phyloP scores from a whole-genome alignment of 441 rosid species.

The Populus hybrid region DNA sequence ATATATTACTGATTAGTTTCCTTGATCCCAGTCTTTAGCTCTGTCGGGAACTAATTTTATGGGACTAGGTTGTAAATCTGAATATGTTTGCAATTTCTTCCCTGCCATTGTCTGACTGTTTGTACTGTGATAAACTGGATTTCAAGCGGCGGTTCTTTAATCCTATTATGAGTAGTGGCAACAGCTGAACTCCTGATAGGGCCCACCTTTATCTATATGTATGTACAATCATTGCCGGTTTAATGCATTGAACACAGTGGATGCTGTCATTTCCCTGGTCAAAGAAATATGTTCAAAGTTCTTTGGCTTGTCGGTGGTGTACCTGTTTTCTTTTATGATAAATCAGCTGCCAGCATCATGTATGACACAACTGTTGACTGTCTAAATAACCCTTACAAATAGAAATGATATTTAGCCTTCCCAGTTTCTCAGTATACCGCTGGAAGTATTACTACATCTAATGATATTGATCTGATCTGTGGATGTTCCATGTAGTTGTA shows the following conservation, averaged over 20 bases:
- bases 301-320: background rate
- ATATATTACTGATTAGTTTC: background rate
- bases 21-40: background rate
- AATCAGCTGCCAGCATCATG: background rate
- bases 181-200: background rate
- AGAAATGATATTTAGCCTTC: background rate
- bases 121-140: background rate
- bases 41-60: background rate
- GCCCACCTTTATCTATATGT: background rate
- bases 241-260: background rate
- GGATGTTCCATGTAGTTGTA: background rate
- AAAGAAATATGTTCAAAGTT: background rate
- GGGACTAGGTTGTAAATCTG: background rate
- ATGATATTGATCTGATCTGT: background rate
- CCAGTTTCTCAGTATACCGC: background rate
- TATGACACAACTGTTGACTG: background rate
- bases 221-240: background rate
- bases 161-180: background rate
- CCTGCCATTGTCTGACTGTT: background rate
- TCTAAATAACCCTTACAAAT: background rate
- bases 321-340: background rate
- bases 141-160: background rate
- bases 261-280: background rate
- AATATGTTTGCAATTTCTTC: background rate
- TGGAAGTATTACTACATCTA: background rate